Conservation (phyloP, 345 rosid species). For the Sisymbrium irio region DNA sequence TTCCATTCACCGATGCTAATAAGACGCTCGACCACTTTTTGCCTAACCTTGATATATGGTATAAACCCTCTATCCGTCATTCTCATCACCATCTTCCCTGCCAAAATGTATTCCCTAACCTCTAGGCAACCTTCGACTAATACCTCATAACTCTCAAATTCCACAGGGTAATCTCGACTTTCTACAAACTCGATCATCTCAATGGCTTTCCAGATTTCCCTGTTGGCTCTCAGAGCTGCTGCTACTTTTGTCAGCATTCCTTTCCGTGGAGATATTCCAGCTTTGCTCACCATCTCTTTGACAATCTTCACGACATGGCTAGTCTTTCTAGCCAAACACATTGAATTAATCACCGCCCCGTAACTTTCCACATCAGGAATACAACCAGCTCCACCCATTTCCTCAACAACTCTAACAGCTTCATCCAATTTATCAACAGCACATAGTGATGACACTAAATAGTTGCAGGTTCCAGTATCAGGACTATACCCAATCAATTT, state of each 20-base stretch:
- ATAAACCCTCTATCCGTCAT: constrained; percentile 81
- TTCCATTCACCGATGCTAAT: constrained; percentile 54
- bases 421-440: constrained; percentile 64
- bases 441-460: constrained; percentile 60
- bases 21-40: constrained; percentile 66
- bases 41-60: constrained; percentile 72
- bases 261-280: constrained; percentile 61
- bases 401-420: constrained; percentile 61
- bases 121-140: constrained; percentile 69
- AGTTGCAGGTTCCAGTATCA: constrained; percentile 67
- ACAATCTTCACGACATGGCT: constrained; percentile 51
- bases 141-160: constrained; percentile 61
- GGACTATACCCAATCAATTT: constrained; percentile 63
- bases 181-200: constrained; percentile 73
- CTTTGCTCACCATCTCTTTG: constrained; percentile 70
- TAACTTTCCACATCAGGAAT: constrained; percentile 75
- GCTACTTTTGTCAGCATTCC: constrained; percentile 55
- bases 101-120: constrained; percentile 60
- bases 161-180: constrained; percentile 48
- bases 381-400: constrained; percentile 57
- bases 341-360: constrained; percentile 44
- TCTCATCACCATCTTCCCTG: constrained; percentile 59
- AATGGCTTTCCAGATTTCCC: constrained; percentile 65
- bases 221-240: constrained; percentile 57
- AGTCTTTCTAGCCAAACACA: constrained; percentile 59